Evolutionary conservation across 2,329 filamentous ascomycete genomes (phyloP).

Genomic region (Mycosphaerella arachidis): DNA sequence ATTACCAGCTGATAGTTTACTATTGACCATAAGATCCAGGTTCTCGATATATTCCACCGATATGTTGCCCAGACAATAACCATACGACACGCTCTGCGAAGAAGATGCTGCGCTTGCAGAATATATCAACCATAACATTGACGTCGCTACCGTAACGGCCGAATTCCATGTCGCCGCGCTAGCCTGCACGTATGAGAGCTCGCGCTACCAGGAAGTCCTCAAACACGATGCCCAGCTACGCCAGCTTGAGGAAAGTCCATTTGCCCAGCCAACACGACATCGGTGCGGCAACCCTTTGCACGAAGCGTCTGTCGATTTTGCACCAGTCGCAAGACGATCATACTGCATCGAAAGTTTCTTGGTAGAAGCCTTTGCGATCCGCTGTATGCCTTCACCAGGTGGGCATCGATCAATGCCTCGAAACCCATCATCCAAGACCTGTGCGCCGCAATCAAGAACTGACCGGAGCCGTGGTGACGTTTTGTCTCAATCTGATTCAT

Average conservation of each 20-base stretch:
- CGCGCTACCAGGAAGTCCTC: conserved; percentile 6
- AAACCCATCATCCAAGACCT: conserved; percentile 6
- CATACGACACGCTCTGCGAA: background rate
- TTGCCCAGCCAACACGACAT: background rate
- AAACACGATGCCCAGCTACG: conserved; percentile 7
- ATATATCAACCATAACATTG: conserved; percentile 3
- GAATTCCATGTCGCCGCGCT: conserved; percentile 7
- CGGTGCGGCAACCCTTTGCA: background rate
- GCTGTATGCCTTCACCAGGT: conserved; percentile 6
- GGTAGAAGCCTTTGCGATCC: conserved; percentile 5
- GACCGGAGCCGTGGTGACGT: conserved; percentile 4
- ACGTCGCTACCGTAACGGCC: conserved; percentile 1
- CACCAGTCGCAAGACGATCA: conserved; percentile 7
- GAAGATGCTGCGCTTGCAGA: conserved; percentile 1
- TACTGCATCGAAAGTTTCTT: conserved; percentile 6
- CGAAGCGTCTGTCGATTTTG: background rate
- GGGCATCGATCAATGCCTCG: conserved; percentile 7
- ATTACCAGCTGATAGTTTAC: no score
- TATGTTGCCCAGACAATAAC: conserved; percentile 2
- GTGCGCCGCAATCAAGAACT: background rate
- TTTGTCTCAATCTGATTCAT: conserved; percentile 8
- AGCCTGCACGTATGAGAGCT: background rate
- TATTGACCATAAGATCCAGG: background rate
- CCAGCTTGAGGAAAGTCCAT: background rate
- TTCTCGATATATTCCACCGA: conserved; percentile 2